Conservation (phyloP, 2,329 filamentous ascomycete genomes). For the Pleomassaria siparia region DNA sequence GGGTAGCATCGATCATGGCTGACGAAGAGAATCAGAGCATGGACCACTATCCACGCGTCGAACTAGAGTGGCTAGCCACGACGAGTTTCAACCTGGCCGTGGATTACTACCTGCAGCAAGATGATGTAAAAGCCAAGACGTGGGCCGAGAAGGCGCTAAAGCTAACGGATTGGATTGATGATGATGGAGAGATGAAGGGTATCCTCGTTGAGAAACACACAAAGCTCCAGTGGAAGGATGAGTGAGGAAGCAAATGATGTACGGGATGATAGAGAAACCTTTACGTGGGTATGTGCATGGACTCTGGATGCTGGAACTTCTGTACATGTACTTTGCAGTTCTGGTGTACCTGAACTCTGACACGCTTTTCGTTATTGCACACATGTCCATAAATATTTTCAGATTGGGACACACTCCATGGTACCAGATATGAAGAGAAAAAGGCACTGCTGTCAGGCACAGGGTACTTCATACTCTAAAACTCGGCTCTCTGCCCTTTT, state of each 20-base stretch:
- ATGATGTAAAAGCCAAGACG: slow-evolving; percentile 56
- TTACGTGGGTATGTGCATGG: neutral
- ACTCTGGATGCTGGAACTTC: neutral
- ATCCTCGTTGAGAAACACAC: slow-evolving; percentile 50
- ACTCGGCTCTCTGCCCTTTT: too few relatives aligned
- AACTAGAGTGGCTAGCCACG: slow-evolving; percentile 75
- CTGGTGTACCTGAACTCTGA: too few relatives aligned
- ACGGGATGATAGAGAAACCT: neutral
- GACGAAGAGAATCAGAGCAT: slow-evolving; percentile 36
- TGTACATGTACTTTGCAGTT: too few relatives aligned
- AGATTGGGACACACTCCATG: too few relatives aligned
- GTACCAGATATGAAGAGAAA: too few relatives aligned
- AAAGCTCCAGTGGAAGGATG: slow-evolving; percentile 47
- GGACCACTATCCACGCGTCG: slow-evolving; percentile 62
- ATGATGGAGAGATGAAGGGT: slow-evolving; percentile 44
- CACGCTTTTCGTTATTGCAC: too few relatives aligned
- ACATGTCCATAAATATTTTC: too few relatives aligned
- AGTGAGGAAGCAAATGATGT: neutral
- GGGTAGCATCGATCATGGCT: slow-evolving; percentile 12
- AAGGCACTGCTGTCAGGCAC: too few relatives aligned
- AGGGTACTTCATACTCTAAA: too few relatives aligned
- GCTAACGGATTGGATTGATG: slow-evolving; percentile 61
- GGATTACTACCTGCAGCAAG: slow-evolving; percentile 61
- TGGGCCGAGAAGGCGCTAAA: slow-evolving; percentile 67
- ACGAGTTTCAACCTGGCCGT: slow-evolving; percentile 64